Percentiles rank a stretch among this genome's conserved stretches.
Evolutionary conservation across 805 yeast species (phyloP).

Genomic region (Saturnispora quitensis): DNA sequence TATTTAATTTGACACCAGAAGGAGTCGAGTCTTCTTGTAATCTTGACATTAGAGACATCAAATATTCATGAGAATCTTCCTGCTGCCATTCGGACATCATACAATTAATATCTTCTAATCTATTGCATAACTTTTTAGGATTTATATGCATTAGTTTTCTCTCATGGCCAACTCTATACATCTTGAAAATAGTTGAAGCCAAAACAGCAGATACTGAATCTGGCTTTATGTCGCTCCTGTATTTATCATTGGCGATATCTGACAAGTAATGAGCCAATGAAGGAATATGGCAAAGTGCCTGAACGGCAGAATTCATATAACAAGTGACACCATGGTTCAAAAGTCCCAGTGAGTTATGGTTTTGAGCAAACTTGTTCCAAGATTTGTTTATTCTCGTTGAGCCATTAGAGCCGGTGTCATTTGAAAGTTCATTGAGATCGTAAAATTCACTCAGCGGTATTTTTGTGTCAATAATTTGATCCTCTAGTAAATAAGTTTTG

Average conservation of each 20-base stretch:
- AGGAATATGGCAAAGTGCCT: conserved; percentile 83
- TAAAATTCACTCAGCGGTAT: conserved; percentile 36
- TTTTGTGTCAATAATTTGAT: conserved; percentile 15
- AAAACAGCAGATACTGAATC: conserved; percentile 56
- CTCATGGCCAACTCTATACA: conserved; percentile 53
- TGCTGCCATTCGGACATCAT: conserved; percentile 98
- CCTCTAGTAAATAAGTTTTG: conserved; percentile 14
- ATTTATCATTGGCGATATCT: conserved; percentile 51
- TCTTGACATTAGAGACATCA: conserved; percentile 82
- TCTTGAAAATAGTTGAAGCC: conserved; percentile 58
- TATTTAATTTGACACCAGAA: conserved; percentile 71
- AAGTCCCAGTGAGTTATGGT: conserved; percentile 61
- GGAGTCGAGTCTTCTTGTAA: conserved; percentile 92
- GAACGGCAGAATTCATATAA: conserved; percentile 92
- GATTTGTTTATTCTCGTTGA: conserved; percentile 56
- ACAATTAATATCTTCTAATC: conserved; percentile 78
- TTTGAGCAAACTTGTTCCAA: conserved; percentile 49
- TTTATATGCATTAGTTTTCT: conserved; percentile 44
- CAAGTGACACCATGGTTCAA: conserved; percentile 93
- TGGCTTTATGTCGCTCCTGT: conserved; percentile 36
- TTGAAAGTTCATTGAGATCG: conserved; percentile 44
- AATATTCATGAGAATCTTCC: conserved; percentile 96
- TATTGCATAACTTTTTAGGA: conserved; percentile 63
- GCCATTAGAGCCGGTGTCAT: conserved; percentile 57
- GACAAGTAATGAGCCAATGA: conserved; percentile 77